Percentiles rank a stretch among this genome's conserved stretches.
Conservation (phyloP, 306 rosid genomes). For the Prunus davidiana region DNA sequence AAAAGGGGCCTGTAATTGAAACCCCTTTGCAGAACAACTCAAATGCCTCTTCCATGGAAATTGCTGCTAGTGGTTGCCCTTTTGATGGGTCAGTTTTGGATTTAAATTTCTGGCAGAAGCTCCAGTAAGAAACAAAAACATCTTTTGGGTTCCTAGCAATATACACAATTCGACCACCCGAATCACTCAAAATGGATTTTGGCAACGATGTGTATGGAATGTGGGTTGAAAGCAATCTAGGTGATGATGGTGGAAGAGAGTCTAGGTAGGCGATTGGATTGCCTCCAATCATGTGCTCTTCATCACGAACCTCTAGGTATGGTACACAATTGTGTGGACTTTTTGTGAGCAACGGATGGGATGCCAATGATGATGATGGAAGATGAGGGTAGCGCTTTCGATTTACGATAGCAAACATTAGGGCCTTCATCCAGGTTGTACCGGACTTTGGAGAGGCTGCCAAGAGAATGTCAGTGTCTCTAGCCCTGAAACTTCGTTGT, state of each 20-base stretch:
- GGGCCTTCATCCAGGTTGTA: conserved; percentile 36
- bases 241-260: not conserved
- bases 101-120: conserved; percentile 1
- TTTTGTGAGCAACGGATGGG: conserved; percentile 13
- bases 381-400: not conserved
- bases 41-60: conserved; percentile 38
- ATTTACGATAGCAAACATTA: conserved; percentile 17
- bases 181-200: not conserved
- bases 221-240: conserved; percentile 28
- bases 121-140: conserved; percentile 38
- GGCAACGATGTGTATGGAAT: conserved; percentile 19
- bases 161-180: conserved; percentile 23
- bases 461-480: conserved; percentile 6
- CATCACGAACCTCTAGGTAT: not conserved
- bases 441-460: conserved; percentile 25
- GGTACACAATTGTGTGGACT: conserved; percentile 25
- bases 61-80: not conserved
- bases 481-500: conserved; percentile 21
- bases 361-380: not conserved
- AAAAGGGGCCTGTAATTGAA: conserved; percentile 36
- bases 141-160: conserved; percentile 55
- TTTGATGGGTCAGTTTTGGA: not conserved
- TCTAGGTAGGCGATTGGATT: not conserved
- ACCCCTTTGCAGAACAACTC: conserved; percentile 43
- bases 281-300: not conserved